Conservation (phyloP, 495 filamentous ascomycete species). For the Neurospora sp. region DNA sequence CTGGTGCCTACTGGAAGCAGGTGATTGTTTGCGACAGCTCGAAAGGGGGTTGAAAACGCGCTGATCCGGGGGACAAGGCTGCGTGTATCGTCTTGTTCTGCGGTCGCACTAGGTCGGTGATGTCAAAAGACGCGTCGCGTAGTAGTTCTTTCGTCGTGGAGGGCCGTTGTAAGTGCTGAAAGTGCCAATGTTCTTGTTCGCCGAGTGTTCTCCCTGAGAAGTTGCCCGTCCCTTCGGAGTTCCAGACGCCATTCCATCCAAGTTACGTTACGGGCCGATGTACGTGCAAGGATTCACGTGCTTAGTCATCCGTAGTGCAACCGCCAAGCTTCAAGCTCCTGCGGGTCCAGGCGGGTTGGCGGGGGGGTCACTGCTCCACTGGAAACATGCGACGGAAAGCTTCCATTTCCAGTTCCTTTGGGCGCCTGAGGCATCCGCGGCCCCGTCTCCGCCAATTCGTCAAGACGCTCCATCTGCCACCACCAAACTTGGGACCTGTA, state of each 20-base stretch:
- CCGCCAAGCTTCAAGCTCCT: neutral
- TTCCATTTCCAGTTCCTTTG: neutral
- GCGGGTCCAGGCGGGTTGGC: neutral
- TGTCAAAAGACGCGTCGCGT: neutral
- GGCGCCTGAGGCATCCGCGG: conserved; percentile 10
- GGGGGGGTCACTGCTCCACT: neutral
- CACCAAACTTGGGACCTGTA: neutral
- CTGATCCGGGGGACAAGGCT: neutral
- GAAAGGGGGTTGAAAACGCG: conserved; percentile 3
- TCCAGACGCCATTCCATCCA: neutral
- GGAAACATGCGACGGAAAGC: neutral
- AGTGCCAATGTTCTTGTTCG: neutral
- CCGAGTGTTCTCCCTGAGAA: neutral
- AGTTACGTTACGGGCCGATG: neutral
- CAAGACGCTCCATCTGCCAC: conserved; percentile 5
- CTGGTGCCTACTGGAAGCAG: neutral
- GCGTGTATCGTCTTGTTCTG: neutral
- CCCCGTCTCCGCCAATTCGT: conserved; percentile 5
- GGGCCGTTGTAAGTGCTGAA: neutral
- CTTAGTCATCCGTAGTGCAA: neutral
- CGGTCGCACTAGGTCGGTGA: neutral
- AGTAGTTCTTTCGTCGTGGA: neutral
- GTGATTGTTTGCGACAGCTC: neutral
- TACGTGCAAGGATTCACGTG: neutral
- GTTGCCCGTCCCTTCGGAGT: neutral